Conservation (phyloP, 768 basidiomycete species). For the Calocera viscosa region DNA sequence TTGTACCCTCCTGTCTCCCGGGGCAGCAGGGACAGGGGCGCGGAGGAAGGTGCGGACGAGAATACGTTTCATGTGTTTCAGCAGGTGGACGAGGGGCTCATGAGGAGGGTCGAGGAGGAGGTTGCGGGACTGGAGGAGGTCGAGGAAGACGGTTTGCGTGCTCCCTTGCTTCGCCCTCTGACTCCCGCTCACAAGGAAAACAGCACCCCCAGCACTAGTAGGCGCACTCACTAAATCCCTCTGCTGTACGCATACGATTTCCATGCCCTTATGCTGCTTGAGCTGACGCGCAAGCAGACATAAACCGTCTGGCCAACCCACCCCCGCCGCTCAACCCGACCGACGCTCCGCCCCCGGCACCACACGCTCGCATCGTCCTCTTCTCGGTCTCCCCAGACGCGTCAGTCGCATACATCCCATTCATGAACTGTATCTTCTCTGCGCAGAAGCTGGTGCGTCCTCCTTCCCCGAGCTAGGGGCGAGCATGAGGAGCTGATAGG, state of each 20-base stretch:
- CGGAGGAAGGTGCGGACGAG: slow-evolving; percentile 40
- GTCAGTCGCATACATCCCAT: slow-evolving; percentile 83
- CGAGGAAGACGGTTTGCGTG: slow-evolving; percentile 42
- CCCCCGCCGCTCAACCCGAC: slow-evolving; percentile 21
- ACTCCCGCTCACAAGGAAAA: slow-evolving; percentile 12
- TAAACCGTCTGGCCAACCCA: slow-evolving; percentile 43
- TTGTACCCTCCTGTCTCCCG: slow-evolving; percentile 13
- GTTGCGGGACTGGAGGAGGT: slow-evolving; percentile 40
- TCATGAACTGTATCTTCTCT: slow-evolving; percentile 99
- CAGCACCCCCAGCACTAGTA: slow-evolving; percentile 62
- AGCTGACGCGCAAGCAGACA: slow-evolving; percentile 39
- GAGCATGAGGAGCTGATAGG: too few relatives aligned
- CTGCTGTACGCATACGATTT: slow-evolving; percentile 57
- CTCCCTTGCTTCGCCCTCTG: slow-evolving; percentile 9
- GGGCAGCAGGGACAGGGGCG: not conserved
- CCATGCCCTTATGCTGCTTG: slow-evolving; percentile 20
- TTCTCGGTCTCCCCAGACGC: slow-evolving; percentile 87
- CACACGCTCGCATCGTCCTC: slow-evolving; percentile 53
- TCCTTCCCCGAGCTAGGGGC: not conserved
- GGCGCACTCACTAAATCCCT: slow-evolving; percentile 84
- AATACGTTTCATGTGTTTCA: slow-evolving; percentile 80
- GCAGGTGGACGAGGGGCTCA: slow-evolving; percentile 54
- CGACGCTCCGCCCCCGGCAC: slow-evolving; percentile 22
- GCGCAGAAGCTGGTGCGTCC: slow-evolving; percentile 82
- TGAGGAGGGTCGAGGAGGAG: slow-evolving; percentile 48